These are phyloP conservation scores for Yarrowia sp. DNA, from an alignment of 805 yeast species.

Conservation along the genomic window DNA sequence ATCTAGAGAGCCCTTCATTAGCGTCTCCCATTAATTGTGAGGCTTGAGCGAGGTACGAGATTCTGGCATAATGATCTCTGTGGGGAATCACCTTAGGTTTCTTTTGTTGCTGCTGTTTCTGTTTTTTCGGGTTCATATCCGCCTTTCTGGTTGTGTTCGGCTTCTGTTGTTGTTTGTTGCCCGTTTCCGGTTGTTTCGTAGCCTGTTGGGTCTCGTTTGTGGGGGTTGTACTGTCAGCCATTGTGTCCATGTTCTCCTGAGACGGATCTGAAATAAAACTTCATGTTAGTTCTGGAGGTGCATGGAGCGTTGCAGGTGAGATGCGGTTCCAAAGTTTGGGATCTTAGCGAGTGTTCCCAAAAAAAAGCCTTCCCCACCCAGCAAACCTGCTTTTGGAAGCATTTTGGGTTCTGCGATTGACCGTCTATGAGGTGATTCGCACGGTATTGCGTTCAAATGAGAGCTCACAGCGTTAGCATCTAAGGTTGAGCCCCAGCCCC, in stretches of 20 bases:
- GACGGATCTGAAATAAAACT: conserved; percentile 8
- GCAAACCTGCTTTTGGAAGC: conserved; percentile 13
- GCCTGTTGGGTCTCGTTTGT: not conserved
- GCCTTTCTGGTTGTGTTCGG: conserved; percentile 21
- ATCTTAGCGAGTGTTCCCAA: conserved; percentile 2
- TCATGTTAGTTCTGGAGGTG: conserved; percentile 17
- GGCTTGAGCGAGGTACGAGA: conserved; percentile 50
- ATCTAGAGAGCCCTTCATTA: conserved; percentile 57
- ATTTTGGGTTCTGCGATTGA: conserved; percentile 3
- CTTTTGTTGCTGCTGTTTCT: conserved; percentile 19
- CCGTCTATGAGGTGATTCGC: conserved; percentile 14
- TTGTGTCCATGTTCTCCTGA: not conserved
- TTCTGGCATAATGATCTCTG: conserved; percentile 45
- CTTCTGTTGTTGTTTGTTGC: not conserved
- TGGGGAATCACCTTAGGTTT: conserved; percentile 53
- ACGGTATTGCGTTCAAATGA: not conserved
- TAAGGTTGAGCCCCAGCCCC: conserved; percentile 6
- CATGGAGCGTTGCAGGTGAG: not conserved
- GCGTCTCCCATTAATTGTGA: conserved; percentile 45
- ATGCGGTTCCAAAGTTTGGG: not conserved
- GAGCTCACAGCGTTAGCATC: not conserved
- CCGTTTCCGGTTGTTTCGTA: not conserved
- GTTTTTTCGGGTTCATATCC: conserved; percentile 1
- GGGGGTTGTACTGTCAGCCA: not conserved
- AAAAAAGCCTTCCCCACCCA: conserved; percentile 23